These are phyloP conservation scores for Kuraishia capsulata DNA, from an alignment of 805 yeast genomes.

Conservation along the genomic window DNA sequence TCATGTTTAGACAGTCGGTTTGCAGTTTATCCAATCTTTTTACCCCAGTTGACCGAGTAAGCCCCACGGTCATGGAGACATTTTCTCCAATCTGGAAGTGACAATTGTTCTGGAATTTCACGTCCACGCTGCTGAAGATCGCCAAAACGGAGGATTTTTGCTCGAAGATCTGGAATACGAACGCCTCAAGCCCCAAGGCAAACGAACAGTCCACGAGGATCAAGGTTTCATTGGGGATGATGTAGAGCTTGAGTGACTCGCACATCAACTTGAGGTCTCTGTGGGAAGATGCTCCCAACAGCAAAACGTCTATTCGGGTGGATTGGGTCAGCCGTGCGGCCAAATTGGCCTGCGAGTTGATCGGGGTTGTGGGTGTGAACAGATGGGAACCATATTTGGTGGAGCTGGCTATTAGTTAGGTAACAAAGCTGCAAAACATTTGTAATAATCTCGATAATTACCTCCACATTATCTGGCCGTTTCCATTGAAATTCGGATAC, in stretches of 20 bases:
- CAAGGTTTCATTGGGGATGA: not conserved
- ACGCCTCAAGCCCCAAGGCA: not conserved
- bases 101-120: not conserved
- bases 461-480: not conserved
- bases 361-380: not conserved
- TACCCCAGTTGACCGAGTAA: not conserved
- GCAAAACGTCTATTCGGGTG: not conserved
- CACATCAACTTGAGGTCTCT: not conserved
- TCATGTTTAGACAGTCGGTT: not conserved
- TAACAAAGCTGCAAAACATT: not conserved
- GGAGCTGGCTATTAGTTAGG: not conserved
- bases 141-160: not conserved
- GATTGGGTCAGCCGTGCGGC: not conserved
- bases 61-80: not conserved
- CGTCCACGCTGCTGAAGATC: not conserved
- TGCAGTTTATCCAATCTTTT: not conserved
- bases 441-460: not conserved
- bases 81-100: not conserved
- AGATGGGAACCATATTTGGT: not conserved
- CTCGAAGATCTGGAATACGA: not conserved
- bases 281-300: not conserved
- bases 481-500: not conserved
- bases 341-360: not conserved
- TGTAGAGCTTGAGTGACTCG: not conserved
- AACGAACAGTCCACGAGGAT: conserved; percentile 1